These are phyloP conservation scores for Leucocoprinus birnbaumii DNA, from an alignment of 768 basidiomycete genomes.

Conservation along the genomic window DNA sequence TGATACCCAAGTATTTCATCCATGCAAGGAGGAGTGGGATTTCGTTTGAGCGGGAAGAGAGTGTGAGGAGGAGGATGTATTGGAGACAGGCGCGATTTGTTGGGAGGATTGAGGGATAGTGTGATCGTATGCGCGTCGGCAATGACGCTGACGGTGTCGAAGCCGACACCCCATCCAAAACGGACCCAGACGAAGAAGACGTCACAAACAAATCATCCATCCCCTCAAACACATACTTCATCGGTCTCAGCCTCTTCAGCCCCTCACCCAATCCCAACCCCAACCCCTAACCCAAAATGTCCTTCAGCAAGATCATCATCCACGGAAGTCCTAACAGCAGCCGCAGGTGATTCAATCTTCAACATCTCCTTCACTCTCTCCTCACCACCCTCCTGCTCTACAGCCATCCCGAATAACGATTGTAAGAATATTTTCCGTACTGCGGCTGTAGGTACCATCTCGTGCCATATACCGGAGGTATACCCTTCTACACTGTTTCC, in stretches of 20 bases:
- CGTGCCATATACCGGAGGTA: conserved; percentile 41
- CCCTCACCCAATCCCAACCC: conserved; percentile 11
- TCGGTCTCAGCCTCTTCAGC: conserved; percentile 5
- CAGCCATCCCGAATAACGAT: conserved; percentile 52
- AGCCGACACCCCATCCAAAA: conserved; percentile 1
- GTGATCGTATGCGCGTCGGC: conserved; percentile 9
- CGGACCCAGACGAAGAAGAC: not conserved
- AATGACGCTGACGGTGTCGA: conserved; percentile 4
- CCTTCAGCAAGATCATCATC: conserved; percentile 11
- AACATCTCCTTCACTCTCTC: conserved; percentile 27
- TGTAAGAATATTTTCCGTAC: conserved; percentile 52
- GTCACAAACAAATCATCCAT: conserved; percentile 13
- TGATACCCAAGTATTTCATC: conserved; percentile 62
- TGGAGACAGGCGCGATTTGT: conserved; percentile 7
- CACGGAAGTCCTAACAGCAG: conserved; percentile 7
- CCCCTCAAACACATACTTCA: conserved; percentile 10
- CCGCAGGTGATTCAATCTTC: conserved; percentile 22
- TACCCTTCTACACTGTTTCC: conserved; percentile 17
- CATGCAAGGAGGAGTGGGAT: conserved; percentile 69
- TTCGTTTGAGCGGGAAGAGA: conserved; percentile 39
- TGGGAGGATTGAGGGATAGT: conserved; percentile 14
- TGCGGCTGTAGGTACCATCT: conserved; percentile 40
- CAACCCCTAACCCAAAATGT: conserved; percentile 7
- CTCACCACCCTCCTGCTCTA: conserved; percentile 5
- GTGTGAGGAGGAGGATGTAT: conserved; percentile 20